These are phyloP conservation scores for Aspergillus floridensis DNA, from an alignment of 2,329 filamentous ascomycete genomes.

Conservation along the genomic window DNA sequence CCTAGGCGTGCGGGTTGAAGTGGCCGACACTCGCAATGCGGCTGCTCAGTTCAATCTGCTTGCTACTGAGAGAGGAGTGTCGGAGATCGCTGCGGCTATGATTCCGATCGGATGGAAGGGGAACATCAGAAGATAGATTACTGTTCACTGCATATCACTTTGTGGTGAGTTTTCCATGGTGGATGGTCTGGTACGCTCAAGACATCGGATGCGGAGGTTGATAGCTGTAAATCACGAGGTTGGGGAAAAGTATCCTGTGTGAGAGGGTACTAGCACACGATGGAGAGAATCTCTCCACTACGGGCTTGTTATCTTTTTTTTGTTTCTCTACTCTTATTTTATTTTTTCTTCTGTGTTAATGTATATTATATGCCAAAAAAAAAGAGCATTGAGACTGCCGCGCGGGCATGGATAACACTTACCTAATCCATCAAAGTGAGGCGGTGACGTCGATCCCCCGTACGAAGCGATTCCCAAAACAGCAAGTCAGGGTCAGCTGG, in stretches of 20 bases:
- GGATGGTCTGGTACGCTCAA: background rate
- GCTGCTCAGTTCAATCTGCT: conserved; percentile 92
- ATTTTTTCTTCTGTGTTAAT: no score
- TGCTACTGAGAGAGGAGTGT: conserved; percentile 86
- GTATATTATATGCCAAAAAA: background rate
- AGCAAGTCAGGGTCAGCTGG: background rate
- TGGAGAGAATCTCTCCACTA: background rate
- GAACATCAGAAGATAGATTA: conserved; percentile 9
- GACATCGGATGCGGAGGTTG: background rate
- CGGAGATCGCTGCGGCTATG: conserved; percentile 81
- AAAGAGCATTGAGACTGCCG: background rate
- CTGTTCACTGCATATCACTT: background rate
- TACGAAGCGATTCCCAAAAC: conserved; percentile 11
- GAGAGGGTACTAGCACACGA: no score
- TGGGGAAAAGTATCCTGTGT: no score
- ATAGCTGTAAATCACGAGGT: no score
- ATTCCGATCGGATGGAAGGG: conserved; percentile 80
- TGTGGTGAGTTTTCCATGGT: background rate
- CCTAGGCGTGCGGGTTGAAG: conserved; percentile 80
- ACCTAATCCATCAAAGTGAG: background rate
- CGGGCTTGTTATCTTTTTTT: background rate
- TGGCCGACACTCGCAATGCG: conserved; percentile 90
- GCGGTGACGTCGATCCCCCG: conserved; percentile 27
- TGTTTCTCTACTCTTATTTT: no score
- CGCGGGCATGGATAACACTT: background rate